These are phyloP conservation scores for Royoungia palumana DNA, from an alignment of 768 basidiomycete species.

Conservation along the genomic window DNA sequence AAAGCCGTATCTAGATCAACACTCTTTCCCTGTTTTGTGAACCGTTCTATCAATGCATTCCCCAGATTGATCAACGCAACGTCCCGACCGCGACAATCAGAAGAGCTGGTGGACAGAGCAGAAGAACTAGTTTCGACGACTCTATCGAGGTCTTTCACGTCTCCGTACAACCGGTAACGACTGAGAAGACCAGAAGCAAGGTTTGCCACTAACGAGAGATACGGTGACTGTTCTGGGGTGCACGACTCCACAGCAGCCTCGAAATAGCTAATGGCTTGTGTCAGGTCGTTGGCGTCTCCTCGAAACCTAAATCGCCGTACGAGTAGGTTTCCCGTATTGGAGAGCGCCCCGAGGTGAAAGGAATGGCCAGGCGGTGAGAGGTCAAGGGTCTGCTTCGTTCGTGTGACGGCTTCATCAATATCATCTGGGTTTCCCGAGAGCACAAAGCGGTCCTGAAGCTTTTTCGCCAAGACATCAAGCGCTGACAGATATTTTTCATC, in stretches of 20 bases:
- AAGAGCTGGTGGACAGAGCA: constrained; percentile 4
- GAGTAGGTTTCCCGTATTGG: constrained; percentile 19
- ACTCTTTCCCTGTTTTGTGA: constrained; percentile 7
- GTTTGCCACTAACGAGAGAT: constrained; percentile 15
- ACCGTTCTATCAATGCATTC: constrained; percentile 17
- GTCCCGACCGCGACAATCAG: constrained; percentile 14
- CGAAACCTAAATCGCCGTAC: constrained; percentile 20
- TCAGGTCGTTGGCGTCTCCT: constrained; percentile 19
- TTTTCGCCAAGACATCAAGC: constrained; percentile 8
- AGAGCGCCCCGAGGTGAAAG: constrained; percentile 10
- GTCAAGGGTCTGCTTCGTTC: constrained; percentile 15
- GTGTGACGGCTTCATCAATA: constrained; percentile 24
- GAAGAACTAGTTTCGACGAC: constrained; percentile 13
- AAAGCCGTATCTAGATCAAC: constrained; percentile 20
- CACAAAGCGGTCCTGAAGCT: constrained; percentile 22
- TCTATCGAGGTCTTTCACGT: constrained; percentile 16
- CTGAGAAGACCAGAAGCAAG: constrained; percentile 19
- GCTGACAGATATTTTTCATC: constrained; percentile 7
- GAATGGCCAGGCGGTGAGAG: constrained; percentile 21
- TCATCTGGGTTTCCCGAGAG: constrained; percentile 20
- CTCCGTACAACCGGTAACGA: constrained; percentile 17
- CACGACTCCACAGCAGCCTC: constrained; percentile 11
- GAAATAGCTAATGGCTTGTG: constrained; percentile 16
- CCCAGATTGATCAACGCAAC: constrained; percentile 22
- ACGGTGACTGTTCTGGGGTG: constrained; percentile 11